A percentile compares a stretch with the other conserved stretches of the same genome.
Evolutionary conservation across 2,329 filamentous ascomycete genomes (phyloP).

Genomic region (Microsporum canis): DNA sequence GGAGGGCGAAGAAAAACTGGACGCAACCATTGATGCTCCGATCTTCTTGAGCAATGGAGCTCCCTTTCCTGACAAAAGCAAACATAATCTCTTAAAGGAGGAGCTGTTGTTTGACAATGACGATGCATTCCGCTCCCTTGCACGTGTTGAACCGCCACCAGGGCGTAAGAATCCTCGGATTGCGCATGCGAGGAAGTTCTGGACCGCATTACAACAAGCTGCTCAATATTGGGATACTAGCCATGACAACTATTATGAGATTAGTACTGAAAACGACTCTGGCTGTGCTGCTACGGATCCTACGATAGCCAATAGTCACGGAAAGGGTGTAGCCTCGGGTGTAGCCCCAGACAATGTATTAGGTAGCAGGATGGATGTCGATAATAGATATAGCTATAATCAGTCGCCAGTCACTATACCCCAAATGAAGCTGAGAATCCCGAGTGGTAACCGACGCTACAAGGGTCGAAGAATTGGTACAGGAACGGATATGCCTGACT

Average conservation of each 20-base stretch:
- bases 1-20: constrained; percentile 13
- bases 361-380: constrained; percentile 11
- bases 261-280: constrained; percentile 17
- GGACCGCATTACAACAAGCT: constrained; percentile 47
- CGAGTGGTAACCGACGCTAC: constrained; percentile 31
- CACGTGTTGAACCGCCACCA: constrained; percentile 36
- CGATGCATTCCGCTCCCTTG: constrained; percentile 46
- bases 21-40: background rate
- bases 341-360: constrained; percentile 12
- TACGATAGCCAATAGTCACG: constrained; percentile 4
- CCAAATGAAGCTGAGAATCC: background rate
- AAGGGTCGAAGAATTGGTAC: constrained; percentile 48
- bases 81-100: constrained; percentile 38
- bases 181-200: constrained; percentile 50
- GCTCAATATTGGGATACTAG: constrained; percentile 53
- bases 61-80: constrained; percentile 37
- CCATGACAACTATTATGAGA: constrained; percentile 44
- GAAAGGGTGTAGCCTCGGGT: constrained; percentile 9
- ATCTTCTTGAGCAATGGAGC: constrained; percentile 39
- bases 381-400: background rate
- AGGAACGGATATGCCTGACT: constrained; percentile 48
- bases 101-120: constrained; percentile 47
- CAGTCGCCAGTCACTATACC: background rate
- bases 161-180: constrained; percentile 39
- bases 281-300: background rate